Conservation (phyloP, 73 alveolate genomes). For the Paramecium pentaurelia region DNA sequence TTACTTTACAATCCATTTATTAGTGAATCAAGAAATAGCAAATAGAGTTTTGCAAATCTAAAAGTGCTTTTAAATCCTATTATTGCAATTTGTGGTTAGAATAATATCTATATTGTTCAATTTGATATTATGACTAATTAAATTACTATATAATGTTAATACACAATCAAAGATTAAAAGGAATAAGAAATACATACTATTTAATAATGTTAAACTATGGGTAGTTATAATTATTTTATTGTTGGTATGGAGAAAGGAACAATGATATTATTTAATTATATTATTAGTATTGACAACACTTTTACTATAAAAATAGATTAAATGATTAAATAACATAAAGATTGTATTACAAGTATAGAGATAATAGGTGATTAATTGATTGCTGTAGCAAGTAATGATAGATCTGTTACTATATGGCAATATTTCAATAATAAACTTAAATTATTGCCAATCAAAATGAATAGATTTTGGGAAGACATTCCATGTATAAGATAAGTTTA, state of each 20-base stretch:
- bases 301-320: slow-evolving; percentile 8
- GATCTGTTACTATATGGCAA: background rate
- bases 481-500: background rate
- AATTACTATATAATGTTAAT: background rate
- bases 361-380: background rate
- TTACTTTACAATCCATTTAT: slow-evolving; percentile 4
- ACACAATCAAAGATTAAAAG: background rate
- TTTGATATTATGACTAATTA: background rate
- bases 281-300: slow-evolving; percentile 17
- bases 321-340: background rate
- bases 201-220: background rate
- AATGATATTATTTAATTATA: background rate
- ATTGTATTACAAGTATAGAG: background rate
- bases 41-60: slow-evolving; percentile 5
- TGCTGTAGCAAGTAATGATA: slow-evolving; percentile 33
- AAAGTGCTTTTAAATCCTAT: background rate
- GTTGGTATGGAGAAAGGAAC: slow-evolving; percentile 33
- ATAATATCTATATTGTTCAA: background rate
- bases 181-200: background rate
- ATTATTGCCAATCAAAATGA: background rate
- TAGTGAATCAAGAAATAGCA: background rate
- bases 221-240: slow-evolving; percentile 10
- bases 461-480: slow-evolving; percentile 37
- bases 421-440: background rate
- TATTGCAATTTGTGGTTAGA: slow-evolving; percentile 1